Evolutionary conservation across 73 alveolate species (phyloP).

Genomic region (Symbiodinium pilosum): DNA sequence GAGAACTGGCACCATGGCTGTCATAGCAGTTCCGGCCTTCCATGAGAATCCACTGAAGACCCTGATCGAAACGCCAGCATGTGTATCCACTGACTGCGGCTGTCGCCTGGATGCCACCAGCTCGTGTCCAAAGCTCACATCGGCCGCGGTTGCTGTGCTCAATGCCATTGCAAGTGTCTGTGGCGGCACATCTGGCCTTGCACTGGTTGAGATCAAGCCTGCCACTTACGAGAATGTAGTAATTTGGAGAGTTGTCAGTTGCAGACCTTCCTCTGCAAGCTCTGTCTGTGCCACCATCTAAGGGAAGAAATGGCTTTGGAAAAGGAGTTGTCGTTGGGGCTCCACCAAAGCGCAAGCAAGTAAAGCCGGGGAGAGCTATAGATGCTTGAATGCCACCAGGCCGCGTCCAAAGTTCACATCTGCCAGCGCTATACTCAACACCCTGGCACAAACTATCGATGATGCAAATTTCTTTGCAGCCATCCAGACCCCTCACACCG

Average conservation of each 20-base stretch:
- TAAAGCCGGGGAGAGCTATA: not conserved
- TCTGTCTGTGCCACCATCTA: conserved; percentile 38
- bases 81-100: conserved; percentile 22
- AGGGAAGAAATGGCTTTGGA: conserved; percentile 30
- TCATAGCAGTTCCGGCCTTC: conserved; percentile 10
- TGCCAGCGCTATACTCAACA: conserved; percentile 42
- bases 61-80: conserved; percentile 38
- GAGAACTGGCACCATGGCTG: not conserved
- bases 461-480: conserved; percentile 52
- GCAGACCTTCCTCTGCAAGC: conserved; percentile 57
- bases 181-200: conserved; percentile 32
- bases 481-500: conserved; percentile 21
- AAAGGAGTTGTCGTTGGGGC: conserved; percentile 45
- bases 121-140: conserved; percentile 40
- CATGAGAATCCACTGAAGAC: not conserved
- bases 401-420: conserved; percentile 54
- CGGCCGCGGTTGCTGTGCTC: conserved; percentile 68
- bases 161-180: conserved; percentile 19
- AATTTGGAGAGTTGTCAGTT: not conserved
- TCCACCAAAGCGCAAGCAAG: conserved; percentile 36
- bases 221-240: conserved; percentile 11
- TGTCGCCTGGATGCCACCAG: conserved; percentile 20
- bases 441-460: conserved; percentile 62
- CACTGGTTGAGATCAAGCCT: conserved; percentile 31
- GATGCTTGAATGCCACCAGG: conserved; percentile 60